A percentile compares a stretch with the other conserved stretches of the same genome.
phyloP scores from a whole-genome alignment of 2,329 filamentous ascomycete species.

The Monilinia vaccinii-corymbosi region DNA sequence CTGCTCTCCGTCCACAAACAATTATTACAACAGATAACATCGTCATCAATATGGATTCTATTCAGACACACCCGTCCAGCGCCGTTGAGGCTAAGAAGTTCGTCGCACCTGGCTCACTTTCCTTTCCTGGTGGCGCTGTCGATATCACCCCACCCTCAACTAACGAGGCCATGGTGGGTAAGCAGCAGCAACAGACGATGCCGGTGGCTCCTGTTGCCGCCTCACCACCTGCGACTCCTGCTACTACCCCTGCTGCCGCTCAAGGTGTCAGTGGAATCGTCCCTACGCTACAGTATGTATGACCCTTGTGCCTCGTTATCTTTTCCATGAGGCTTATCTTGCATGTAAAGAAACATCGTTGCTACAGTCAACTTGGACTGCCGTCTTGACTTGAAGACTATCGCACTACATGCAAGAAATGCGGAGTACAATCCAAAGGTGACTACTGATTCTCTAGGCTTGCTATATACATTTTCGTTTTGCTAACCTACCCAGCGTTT shows the following conservation, averaged over 20 bases:
- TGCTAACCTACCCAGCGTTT: slow-evolving; percentile 64
- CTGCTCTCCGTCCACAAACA: slow-evolving; percentile 17
- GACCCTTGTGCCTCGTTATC: slow-evolving; percentile 30
- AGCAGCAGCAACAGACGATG: slow-evolving; percentile 49
- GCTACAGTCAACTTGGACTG: slow-evolving; percentile 98
- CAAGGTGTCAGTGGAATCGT: slow-evolving; percentile 80
- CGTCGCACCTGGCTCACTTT: slow-evolving; percentile 83
- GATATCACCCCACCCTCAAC: slow-evolving; percentile 75
- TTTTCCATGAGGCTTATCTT: slow-evolving; percentile 43
- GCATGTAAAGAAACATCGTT: slow-evolving; percentile 80
- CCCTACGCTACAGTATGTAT: slow-evolving; percentile 94
- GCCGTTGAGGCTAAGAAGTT: slow-evolving; percentile 93
- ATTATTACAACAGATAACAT: slow-evolving; percentile 17
- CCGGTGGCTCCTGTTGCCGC: slow-evolving; percentile 55
- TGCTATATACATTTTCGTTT: slow-evolving; percentile 35
- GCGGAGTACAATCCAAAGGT: slow-evolving; percentile 99
- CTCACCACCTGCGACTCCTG: slow-evolving; percentile 83
- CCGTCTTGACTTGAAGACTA: slow-evolving; percentile 96
- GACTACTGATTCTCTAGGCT: slow-evolving; percentile 39
- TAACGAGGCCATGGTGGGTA: slow-evolving; percentile 48
- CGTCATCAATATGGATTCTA: slow-evolving; percentile 60
- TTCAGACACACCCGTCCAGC: slow-evolving; percentile 85
- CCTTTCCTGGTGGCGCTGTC: slow-evolving; percentile 76
- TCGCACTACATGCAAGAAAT: slow-evolving; percentile 94
- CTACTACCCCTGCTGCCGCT: slow-evolving; percentile 77